Evolutionary conservation across 768 basidiomycete genomes (phyloP).

Genomic region (Boletus reticuloceps): DNA sequence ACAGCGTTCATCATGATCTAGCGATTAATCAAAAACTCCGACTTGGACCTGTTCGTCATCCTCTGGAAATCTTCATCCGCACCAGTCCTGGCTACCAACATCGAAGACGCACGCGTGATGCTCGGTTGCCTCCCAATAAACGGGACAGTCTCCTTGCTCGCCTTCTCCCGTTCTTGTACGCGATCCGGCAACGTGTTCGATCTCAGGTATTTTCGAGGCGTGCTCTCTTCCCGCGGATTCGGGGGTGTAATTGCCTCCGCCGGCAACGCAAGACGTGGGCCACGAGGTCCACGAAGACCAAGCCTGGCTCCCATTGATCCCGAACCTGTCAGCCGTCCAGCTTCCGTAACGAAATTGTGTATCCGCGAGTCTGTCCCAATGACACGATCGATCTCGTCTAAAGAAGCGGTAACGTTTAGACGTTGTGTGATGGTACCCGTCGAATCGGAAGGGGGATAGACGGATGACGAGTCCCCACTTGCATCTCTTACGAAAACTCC

Average conservation of each 20-base stretch:
- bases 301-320: constrained; percentile 16
- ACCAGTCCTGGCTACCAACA: constrained; percentile 11
- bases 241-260: constrained; percentile 8
- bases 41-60: constrained; percentile 18
- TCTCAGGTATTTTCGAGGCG: constrained; percentile 19
- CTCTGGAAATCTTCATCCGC: neutral
- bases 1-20: neutral
- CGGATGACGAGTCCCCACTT: constrained; percentile 22
- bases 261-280: constrained; percentile 16
- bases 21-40: constrained; percentile 9
- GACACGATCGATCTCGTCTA: constrained; percentile 30
- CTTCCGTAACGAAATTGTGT: constrained; percentile 25
- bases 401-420: constrained; percentile 11
- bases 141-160: constrained; percentile 15
- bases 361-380: constrained; percentile 22
- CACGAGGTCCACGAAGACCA: constrained; percentile 21
- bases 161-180: constrained; percentile 41
- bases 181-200: constrained; percentile 39
- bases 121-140: constrained; percentile 25
- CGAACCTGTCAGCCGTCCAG: constrained; percentile 11
- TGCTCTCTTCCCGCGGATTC: constrained; percentile 20
- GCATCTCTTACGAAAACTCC: constrained; percentile 1
- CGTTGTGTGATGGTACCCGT: constrained; percentile 20
- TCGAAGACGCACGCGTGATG: constrained; percentile 16
- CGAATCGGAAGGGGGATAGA: constrained; percentile 29